Conservation (phyloP, 768 basidiomycete species). For the Russula compacta region DNA sequence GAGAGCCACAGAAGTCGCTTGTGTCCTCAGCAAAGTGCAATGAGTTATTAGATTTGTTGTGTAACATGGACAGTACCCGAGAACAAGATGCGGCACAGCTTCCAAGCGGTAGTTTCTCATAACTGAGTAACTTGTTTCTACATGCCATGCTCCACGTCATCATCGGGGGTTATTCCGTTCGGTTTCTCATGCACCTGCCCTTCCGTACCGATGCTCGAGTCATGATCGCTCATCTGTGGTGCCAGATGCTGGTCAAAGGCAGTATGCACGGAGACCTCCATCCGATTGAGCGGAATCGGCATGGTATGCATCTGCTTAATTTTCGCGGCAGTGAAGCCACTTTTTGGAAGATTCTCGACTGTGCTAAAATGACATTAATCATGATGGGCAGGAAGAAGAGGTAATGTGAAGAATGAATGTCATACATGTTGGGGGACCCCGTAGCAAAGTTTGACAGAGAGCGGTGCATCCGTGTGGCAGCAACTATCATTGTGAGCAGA, state of each 20-base stretch:
- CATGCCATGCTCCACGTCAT: too few species aligned
- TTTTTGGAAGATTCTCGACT: background rate
- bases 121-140: too few species aligned
- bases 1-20: too few species aligned
- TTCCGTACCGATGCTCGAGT: background rate
- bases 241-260: background rate
- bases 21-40: too few species aligned
- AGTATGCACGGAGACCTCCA: background rate
- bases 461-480: background rate
- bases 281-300: background rate
- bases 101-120: too few species aligned
- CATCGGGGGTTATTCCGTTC: too few species aligned
- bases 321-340: background rate
- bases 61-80: too few species aligned
- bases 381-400: background rate
- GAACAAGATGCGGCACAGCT: too few species aligned
- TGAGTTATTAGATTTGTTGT: too few species aligned
- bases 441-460: background rate
- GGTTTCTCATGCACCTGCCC: background rate
- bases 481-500: background rate
- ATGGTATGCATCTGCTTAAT: background rate
- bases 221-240: background rate
- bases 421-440: background rate
- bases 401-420: background rate
- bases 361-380: background rate